Evolutionary conservation across 1,139 yeast species (phyloP).

Genomic region (Starmera stellimalicola): DNA sequence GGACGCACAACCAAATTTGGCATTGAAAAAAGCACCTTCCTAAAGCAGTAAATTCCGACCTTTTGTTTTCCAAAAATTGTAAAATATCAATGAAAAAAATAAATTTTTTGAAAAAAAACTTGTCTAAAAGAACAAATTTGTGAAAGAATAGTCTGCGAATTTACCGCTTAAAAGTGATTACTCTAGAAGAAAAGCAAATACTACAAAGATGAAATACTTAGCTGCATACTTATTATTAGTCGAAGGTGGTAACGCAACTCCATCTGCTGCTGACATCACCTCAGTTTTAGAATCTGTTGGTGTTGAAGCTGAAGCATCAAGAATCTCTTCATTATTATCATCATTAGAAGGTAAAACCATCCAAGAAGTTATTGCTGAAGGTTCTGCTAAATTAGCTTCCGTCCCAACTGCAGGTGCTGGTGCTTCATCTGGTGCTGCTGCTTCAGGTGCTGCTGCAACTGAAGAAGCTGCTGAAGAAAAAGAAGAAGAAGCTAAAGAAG

Average conservation of each 20-base stretch:
- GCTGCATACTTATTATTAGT: constrained; percentile 86
- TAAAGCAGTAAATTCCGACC: too few species aligned
- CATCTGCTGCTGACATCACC: constrained; percentile 90
- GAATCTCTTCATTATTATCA: constrained; percentile 73
- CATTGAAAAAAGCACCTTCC: too few species aligned
- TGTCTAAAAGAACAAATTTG: neutral
- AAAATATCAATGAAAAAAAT: too few species aligned
- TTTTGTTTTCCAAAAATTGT: too few species aligned
- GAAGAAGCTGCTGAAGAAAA: constrained; percentile 67
- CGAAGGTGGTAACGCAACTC: constrained; percentile 82
- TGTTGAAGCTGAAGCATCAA: constrained; percentile 89
- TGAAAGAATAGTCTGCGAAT: constrained; percentile 23
- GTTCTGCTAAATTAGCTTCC: constrained; percentile 90
- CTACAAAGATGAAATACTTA: constrained; percentile 74
- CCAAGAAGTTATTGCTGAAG: constrained; percentile 90
- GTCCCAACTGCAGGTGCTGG: constrained; percentile 98
- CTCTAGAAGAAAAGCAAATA: constrained; percentile 20
- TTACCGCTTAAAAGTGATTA: constrained; percentile 35
- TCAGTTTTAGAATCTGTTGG: constrained; percentile 87
- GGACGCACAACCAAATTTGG: too few species aligned
- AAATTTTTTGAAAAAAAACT: too few species aligned
- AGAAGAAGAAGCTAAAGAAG: constrained; percentile 55
- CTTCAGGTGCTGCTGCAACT: constrained; percentile 58
- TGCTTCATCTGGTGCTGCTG: constrained; percentile 61
- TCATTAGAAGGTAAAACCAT: constrained; percentile 91